Evolutionary conservation across 495 filamentous ascomycete species (phyloP), one percentile per base, ranked within the genome.

Genomic region (Lentithecium fluviatile): DNA sequence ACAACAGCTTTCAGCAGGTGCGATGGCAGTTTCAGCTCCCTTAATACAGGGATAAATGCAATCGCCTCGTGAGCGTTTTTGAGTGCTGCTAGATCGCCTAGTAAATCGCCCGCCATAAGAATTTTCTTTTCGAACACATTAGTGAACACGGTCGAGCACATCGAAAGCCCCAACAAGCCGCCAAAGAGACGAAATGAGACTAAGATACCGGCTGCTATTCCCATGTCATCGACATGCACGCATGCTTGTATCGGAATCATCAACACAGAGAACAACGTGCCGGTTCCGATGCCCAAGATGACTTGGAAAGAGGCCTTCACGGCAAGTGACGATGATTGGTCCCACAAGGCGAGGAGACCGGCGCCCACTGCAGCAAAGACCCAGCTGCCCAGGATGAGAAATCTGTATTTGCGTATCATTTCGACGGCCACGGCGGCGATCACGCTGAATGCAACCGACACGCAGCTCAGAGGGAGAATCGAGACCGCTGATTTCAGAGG

Each of bases 151-250:
- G 71, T 68, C 10, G 71, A 66, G 23, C 57, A 57, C 26, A 78
- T 52, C 1, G 77, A 73, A 15, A 77, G 73, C 11, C 75, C 76
- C 13, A 78, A 51, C 1, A 77, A 65, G 2, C 64, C 71, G 0
- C 76, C 76, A n/a, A 78, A 69, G 21, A 77, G 63, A 2, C 76
- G 76, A 53, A 76, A 68, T 0, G 67, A 63, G 0, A 79, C 57
- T 1, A 77, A 46, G 2, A 71, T 45, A 8, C 71, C 75, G 26
- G 72, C 67, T 0, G 76, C 75, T 10, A 76, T 57, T 21, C 75
- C 76, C 17, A 45, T 63, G 49, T 79, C 76, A 43, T 77, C 73
- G 11, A 73, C 73, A 25, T 56, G 61, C 11, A 70, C 70, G 61
- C 73, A 75, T 7, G 75, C 74, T 57, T 75, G 71, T 64, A 75